phyloP scores from a whole-genome alignment of 352 stramenopile genomes.

The Elongisporangium anandrum region DNA sequence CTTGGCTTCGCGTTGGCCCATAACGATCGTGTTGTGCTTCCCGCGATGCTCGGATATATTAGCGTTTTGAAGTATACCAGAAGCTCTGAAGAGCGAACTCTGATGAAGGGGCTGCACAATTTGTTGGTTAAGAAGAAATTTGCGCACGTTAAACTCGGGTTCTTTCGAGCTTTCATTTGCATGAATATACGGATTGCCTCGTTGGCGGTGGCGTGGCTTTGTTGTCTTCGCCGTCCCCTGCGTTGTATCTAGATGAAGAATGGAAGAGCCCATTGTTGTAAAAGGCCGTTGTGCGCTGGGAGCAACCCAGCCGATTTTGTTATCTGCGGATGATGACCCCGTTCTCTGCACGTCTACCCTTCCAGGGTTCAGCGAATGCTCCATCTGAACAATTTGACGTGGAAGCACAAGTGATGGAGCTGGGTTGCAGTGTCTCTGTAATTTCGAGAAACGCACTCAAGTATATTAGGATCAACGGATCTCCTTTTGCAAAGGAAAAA shows the following conservation, averaged over 20 bases:
- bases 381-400: neutral
- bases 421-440: neutral
- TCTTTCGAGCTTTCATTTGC: neutral
- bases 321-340: neutral
- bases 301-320: neutral
- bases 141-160: constrained; percentile 53
- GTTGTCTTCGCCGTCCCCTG: constrained; percentile 4
- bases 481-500: neutral
- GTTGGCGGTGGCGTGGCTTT: constrained; percentile 1
- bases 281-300: constrained; percentile 13
- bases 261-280: constrained; percentile 26
- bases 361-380: neutral
- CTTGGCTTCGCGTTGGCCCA: neutral
- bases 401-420: neutral
- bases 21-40: constrained; percentile 11
- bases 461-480: neutral
- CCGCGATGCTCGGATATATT: neutral
- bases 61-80: constrained; percentile 10
- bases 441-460: neutral
- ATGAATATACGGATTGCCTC: neutral
- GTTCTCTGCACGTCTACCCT: neutral
- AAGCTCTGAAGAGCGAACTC: constrained; percentile 51
- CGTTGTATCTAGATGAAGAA: constrained; percentile 23
- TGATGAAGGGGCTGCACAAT: constrained; percentile 41
- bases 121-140: constrained; percentile 68